Evolutionary conservation across 768 basidiomycete species (phyloP).

Genomic region (Inosperma sp.): DNA sequence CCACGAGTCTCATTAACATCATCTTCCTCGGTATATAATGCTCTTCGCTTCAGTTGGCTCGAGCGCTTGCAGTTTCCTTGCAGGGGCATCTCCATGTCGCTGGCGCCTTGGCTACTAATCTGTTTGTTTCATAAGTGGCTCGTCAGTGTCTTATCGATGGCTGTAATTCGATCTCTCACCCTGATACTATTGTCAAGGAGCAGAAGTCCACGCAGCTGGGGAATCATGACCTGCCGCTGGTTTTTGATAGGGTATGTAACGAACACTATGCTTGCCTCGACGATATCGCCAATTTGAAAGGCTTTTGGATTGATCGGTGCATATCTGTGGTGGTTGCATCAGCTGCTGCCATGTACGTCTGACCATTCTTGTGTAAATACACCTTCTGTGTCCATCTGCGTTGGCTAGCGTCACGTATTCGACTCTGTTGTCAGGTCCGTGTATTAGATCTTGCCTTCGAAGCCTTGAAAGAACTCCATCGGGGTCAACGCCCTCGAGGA

Average conservation of each 20-base stretch:
- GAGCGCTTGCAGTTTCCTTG: background rate
- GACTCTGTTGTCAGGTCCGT: constrained; percentile 3
- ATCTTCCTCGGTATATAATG: background rate
- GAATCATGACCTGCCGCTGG: background rate
- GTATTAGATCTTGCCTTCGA: background rate
- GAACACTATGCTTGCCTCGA: background rate
- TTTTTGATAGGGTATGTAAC: background rate
- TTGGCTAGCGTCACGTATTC: background rate
- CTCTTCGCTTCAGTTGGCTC: background rate
- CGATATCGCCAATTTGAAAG: background rate
- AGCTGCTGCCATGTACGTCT: background rate
- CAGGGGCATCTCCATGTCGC: background rate
- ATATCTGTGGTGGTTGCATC: background rate
- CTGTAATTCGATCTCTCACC: too few relatives aligned
- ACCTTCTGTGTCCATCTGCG: background rate
- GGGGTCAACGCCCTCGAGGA: background rate
- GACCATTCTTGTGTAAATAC: background rate
- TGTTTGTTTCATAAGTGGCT: background rate
- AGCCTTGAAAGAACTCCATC: background rate
- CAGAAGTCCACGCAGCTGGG: background rate
- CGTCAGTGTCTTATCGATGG: background rate
- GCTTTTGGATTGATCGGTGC: background rate
- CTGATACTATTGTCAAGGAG: background rate
- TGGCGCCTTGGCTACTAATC: too few relatives aligned
- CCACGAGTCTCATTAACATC: background rate